phyloP scores from a whole-genome alignment of 371 early-diverging fungal species.

The Nematocida ironsii region DNA sequence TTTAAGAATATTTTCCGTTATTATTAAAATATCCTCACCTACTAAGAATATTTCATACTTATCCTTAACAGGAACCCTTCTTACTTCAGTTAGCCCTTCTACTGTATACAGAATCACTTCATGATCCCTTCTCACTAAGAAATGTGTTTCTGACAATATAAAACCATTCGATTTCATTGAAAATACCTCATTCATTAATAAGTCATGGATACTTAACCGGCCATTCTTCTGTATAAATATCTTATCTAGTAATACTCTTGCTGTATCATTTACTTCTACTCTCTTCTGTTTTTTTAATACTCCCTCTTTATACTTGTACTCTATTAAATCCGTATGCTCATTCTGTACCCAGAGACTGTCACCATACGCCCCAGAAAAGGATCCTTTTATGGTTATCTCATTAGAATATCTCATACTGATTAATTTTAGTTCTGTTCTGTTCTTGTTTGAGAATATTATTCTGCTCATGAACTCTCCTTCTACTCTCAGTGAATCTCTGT shows the following conservation, averaged over 20 bases:
- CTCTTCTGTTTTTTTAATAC: not conserved
- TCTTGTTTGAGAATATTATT: not conserved
- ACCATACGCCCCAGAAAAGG: not conserved
- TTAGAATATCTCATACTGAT: not conserved
- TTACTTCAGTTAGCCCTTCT: not conserved
- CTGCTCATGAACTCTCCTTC: constrained; percentile 17
- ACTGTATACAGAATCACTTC: not conserved
- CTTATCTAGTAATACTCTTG: not conserved
- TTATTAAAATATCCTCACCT: not conserved
- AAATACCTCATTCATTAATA: not conserved
- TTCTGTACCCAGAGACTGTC: constrained; percentile 2
- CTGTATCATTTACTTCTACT: not conserved
- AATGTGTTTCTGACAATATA: not conserved
- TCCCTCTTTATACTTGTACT: not conserved
- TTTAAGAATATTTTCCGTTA: not conserved
- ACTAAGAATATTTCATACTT: not conserved
- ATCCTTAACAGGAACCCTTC: not conserved
- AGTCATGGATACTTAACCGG: not conserved
- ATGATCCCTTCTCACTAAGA: not conserved
- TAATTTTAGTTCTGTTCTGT: not conserved
- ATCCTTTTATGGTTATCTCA: not conserved
- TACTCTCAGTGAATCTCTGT: not conserved
- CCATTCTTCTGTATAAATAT: not conserved
- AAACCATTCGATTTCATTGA: not conserved
- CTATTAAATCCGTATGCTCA: not conserved